Evolutionary conservation across 208 protist genomes (phyloP).

Genomic region (Acanthamoeba lenticulata): DNA sequence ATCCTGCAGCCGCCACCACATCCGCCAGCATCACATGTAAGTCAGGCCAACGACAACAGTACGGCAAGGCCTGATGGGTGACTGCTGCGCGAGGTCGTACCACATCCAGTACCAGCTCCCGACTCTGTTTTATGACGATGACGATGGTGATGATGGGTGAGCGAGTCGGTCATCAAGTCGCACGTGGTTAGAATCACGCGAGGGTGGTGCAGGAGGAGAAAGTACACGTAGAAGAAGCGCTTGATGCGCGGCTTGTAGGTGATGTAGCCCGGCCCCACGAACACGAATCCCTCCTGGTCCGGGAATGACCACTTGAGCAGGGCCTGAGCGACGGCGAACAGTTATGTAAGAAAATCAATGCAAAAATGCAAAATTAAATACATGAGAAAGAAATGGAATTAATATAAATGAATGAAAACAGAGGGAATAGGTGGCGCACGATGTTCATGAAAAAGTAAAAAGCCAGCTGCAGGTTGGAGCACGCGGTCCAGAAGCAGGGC

Average conservation of each 20-base stretch:
- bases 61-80: not conserved
- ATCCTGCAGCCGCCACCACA: not conserved
- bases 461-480: not conserved
- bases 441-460: slow-evolving; percentile 43
- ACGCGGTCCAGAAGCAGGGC: slow-evolving; percentile 47
- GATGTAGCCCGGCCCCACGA: slow-evolving; percentile 40
- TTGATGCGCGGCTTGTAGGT: not conserved
- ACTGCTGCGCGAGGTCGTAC: not conserved
- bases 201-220: not conserved
- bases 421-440: not conserved
- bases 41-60: not conserved
- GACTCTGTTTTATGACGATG: not conserved
- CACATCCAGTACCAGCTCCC: slow-evolving; percentile 54
- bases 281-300: slow-evolving; percentile 16
- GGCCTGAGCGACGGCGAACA: not conserved
- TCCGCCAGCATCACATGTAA: not conserved
- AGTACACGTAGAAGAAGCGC: slow-evolving; percentile 47
- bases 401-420: not conserved
- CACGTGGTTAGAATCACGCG: no score
- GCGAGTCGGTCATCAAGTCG: not conserved
- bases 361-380: no score
- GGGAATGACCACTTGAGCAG: slow-evolving; percentile 23
- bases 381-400: not conserved
- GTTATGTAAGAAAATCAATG: not conserved
- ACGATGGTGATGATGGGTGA: not conserved